A percentile compares a stretch with the other conserved stretches of the same genome.
phyloP scores from a whole-genome alignment of 306 rosid species.

The Dalbergia oliveri region DNA sequence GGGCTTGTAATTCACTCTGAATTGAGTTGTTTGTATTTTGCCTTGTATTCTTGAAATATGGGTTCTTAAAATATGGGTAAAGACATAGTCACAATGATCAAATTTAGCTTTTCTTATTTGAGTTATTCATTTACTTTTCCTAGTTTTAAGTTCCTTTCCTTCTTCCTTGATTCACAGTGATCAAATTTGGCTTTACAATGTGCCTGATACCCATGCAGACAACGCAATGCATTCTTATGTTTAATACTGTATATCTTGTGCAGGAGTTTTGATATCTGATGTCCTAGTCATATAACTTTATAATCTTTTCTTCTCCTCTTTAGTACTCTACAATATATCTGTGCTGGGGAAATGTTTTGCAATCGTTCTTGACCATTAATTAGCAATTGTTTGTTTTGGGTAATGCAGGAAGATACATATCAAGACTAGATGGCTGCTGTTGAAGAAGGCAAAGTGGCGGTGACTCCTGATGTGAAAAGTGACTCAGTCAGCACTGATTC shows the following conservation, averaged over 20 bases:
- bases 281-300: background rate
- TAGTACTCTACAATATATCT: background rate
- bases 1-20: background rate
- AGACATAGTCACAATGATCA: background rate
- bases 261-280: conserved; percentile 4
- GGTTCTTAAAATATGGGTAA: background rate
- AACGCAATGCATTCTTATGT: conserved; percentile 16
- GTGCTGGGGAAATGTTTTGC: background rate
- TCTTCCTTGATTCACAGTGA: background rate
- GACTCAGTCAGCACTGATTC: conserved; percentile 35
- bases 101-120: background rate
- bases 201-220: background rate
- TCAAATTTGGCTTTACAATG: background rate
- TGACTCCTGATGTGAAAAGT: conserved; percentile 34
- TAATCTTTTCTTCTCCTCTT: conserved; percentile 13
- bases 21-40: conserved; percentile 17
- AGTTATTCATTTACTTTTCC: background rate
- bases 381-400: conserved; percentile 33
- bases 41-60: background rate
- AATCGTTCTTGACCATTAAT: background rate
- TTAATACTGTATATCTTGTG: background rate
- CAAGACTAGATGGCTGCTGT: conserved; percentile 57
- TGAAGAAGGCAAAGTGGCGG: conserved; percentile 58
- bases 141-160: conserved; percentile 6
- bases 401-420: conserved; percentile 49